These are phyloP conservation scores for Phialemonium atrogriseum DNA, from an alignment of 2,329 filamentous ascomycete species.

Conservation along the genomic window DNA sequence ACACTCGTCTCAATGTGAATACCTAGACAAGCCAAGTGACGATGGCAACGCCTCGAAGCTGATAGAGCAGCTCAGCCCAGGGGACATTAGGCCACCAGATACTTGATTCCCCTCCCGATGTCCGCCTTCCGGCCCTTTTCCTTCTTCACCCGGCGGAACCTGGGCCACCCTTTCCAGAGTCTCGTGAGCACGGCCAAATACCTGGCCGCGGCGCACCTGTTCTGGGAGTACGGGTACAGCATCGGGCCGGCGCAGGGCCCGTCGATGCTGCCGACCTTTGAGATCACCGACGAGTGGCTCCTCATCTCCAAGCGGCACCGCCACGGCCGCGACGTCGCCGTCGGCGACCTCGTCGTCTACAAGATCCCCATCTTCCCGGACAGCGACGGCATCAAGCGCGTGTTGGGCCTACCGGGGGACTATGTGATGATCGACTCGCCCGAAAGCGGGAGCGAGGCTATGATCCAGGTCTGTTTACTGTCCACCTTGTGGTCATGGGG, in stretches of 20 bases:
- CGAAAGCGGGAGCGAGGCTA: conserved; percentile 35
- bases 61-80: too few relatives aligned
- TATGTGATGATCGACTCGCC: conserved; percentile 63
- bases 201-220: conserved; percentile 39
- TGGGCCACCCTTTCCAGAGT: conserved; percentile 31
- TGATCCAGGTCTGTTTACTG: conserved; percentile 55
- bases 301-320: conserved; percentile 61
- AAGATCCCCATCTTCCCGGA: conserved; percentile 61
- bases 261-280: conserved; percentile 85
- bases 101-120: too few relatives aligned
- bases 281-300: conserved; percentile 57
- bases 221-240: conserved; percentile 53
- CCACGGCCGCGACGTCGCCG: conserved; percentile 52
- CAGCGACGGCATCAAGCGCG: conserved; percentile 64
- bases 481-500: not conserved
- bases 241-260: conserved; percentile 57
- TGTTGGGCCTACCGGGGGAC: conserved; percentile 68
- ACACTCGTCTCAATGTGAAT: too few relatives aligned
- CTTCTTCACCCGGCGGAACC: too few relatives aligned
- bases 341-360: conserved; percentile 83
- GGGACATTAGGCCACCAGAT: too few relatives aligned
- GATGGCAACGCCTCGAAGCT: too few relatives aligned
- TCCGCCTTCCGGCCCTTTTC: too few relatives aligned
- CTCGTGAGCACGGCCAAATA: conserved; percentile 38
- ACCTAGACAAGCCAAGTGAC: too few relatives aligned